These are phyloP conservation scores for Ogataea methylovora DNA, from an alignment of 805 yeast species.

Conservation along the genomic window DNA sequence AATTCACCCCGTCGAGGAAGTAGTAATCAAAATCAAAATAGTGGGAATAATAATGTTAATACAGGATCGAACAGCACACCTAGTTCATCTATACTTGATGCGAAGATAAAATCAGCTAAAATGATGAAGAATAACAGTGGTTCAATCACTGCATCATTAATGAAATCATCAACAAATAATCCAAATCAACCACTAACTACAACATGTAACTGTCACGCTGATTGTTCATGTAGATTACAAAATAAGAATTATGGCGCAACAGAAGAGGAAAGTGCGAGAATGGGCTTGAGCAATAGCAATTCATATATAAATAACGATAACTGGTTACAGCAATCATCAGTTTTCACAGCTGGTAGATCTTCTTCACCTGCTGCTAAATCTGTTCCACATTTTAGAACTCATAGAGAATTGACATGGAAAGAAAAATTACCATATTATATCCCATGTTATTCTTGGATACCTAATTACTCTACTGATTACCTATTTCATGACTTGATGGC, in stretches of 20 bases:
- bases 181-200: too few species aligned
- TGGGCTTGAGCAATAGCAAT: neutral
- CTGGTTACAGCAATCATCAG: too few species aligned
- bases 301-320: neutral
- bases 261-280: neutral
- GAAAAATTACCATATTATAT: slow-evolving; percentile 50
- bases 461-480: slow-evolving; percentile 32
- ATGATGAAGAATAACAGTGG: too few species aligned
- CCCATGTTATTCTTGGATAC: slow-evolving; percentile 65
- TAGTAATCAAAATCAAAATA: too few species aligned
- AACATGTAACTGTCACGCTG: neutral
- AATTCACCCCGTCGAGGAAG: too few species aligned
- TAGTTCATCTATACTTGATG: too few species aligned
- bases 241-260: neutral
- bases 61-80: too few species aligned
- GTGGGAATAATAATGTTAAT: too few species aligned
- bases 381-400: slow-evolving; percentile 4
- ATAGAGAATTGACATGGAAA: slow-evolving; percentile 2
- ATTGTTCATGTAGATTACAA: neutral
- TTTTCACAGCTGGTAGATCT: too few species aligned
- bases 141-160: too few species aligned
- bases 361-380: neutral
- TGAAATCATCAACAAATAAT: too few species aligned
- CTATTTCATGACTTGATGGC: slow-evolving; percentile 65
- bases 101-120: too few species aligned